Percentiles rank a stretch among this genome's conserved stretches.
phyloP scores from a whole-genome alignment of 495 filamentous ascomycete genomes.

The Jackrogersella minutella region DNA sequence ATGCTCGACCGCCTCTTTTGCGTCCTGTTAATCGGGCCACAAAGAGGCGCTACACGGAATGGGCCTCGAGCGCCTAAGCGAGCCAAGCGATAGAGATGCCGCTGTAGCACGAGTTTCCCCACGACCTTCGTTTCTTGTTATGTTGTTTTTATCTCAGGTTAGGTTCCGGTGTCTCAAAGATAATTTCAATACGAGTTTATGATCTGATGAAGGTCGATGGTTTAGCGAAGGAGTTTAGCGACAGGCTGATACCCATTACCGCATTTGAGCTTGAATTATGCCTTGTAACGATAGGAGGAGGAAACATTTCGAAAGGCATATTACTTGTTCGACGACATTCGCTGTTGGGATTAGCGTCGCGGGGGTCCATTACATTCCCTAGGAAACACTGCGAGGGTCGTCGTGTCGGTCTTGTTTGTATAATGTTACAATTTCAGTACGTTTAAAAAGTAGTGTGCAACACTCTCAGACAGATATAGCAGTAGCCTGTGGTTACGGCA shows the following conservation, averaged over 20 bases:
- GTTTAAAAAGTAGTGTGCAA: constrained; percentile 5
- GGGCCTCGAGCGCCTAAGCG: constrained; percentile 45
- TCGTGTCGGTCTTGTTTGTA: constrained; percentile 31
- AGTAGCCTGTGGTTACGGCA: constrained; percentile 17
- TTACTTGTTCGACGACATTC: constrained; percentile 40
- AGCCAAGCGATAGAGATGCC: constrained; percentile 28
- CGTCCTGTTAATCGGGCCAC: constrained; percentile 27
- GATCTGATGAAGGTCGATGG: constrained; percentile 52
- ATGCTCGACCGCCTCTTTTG: constrained; percentile 34
- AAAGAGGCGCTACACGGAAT: constrained; percentile 32
- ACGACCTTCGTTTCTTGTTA: constrained; percentile 41
- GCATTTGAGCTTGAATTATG: constrained; percentile 42
- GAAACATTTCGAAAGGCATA: constrained; percentile 32
- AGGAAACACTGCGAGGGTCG: constrained; percentile 19
- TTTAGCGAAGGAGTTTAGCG: constrained; percentile 44
- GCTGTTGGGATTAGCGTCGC: constrained; percentile 40
- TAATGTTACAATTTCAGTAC: constrained; percentile 17
- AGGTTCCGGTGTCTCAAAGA: constrained; percentile 2
- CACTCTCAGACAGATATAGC: constrained; percentile 19
- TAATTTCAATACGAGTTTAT: constrained; percentile 20
- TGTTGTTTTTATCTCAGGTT: constrained; percentile 29
- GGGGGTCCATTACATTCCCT: constrained; percentile 23
- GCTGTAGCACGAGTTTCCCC: neutral
- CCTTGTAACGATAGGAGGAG: constrained; percentile 27
- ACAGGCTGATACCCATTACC: constrained; percentile 45